Evolutionary conservation across 208 protist genomes (phyloP), one percentile per base, ranked within the genome.

Genomic region (Perkinsela sp.): DNA sequence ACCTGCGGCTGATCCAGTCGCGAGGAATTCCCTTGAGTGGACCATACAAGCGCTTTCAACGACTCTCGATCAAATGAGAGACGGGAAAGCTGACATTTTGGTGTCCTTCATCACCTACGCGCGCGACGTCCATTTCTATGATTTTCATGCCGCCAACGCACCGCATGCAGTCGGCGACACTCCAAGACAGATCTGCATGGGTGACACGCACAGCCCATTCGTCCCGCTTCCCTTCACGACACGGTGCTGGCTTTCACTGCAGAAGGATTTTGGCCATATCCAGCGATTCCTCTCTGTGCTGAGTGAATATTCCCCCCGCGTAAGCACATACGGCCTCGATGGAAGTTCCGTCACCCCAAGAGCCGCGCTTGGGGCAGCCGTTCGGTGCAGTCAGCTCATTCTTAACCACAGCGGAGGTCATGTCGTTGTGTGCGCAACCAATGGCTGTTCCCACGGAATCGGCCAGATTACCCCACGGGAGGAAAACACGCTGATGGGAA

Each of bases 21-120:
- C 40, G 40, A 57, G 6, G 40, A 6, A n/a, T 22, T n/a, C 40
- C 40, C 22, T 57, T 22, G 13, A 57, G 40, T 22, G 40, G 40
- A 6, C 22, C 40, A 6, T 57, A 22, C 40, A 57, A 22, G 40
- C 40, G 40, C 68, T 90, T 31, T 71, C 78, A 0, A 69, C 69
- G 30, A 79, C 82, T 28, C 31, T 93, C 68, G 74, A 76, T 32
- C 75, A 79, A 66, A 89, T 93, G 82, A 80, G 82, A 0, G 74
- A 83, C 71, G 29, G 71, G 15, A 79, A 80, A 13, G 85, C 85
- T 2, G 70, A 78, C 68, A 85, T 78, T 70, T 72, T 76, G 65
- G 88, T 93, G 1, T 80, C 84, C 28, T 93, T 93, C 67, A 81
- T 93, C 65, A 90, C 84, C 28, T 93, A 83, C 69, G 84, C 79